Conservation (phyloP, 2,329 filamentous ascomycete species). For the Dothistroma pini region DNA sequence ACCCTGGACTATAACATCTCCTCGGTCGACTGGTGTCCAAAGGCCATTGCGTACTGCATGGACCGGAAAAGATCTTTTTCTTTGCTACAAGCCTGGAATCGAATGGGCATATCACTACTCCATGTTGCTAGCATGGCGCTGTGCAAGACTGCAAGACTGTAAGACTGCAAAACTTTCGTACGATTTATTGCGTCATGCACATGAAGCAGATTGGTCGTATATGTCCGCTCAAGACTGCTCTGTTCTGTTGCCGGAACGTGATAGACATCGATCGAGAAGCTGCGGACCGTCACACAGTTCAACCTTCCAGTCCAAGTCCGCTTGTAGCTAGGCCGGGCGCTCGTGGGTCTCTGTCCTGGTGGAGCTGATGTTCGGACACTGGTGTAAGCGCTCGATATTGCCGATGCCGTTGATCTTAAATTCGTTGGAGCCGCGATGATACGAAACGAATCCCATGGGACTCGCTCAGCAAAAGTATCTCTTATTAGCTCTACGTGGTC, state of each 20-base stretch:
- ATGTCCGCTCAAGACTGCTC: background rate
- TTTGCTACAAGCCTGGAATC: background rate
- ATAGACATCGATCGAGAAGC: too few relatives aligned
- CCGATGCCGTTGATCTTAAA: background rate
- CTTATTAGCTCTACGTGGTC: background rate
- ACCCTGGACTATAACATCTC: background rate
- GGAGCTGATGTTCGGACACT: background rate
- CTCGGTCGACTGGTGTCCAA: background rate
- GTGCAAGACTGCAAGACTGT: too few relatives aligned
- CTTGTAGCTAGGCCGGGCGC: background rate
- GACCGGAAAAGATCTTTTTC: background rate
- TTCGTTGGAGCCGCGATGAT: background rate
- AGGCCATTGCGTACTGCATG: background rate
- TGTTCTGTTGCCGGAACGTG: too few relatives aligned
- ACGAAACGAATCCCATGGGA: background rate
- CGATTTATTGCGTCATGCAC: background rate
- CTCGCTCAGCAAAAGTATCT: background rate
- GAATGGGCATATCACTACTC: background rate
- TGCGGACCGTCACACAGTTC: too few relatives aligned
- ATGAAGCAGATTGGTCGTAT: background rate
- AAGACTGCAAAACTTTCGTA: background rate
- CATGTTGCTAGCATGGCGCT: background rate
- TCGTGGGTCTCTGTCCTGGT: background rate
- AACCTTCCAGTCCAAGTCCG: background rate
- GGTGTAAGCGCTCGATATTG: background rate